phyloP scores from a whole-genome alignment of 768 basidiomycete species.

The Leucocoprinus birnbaumii region DNA sequence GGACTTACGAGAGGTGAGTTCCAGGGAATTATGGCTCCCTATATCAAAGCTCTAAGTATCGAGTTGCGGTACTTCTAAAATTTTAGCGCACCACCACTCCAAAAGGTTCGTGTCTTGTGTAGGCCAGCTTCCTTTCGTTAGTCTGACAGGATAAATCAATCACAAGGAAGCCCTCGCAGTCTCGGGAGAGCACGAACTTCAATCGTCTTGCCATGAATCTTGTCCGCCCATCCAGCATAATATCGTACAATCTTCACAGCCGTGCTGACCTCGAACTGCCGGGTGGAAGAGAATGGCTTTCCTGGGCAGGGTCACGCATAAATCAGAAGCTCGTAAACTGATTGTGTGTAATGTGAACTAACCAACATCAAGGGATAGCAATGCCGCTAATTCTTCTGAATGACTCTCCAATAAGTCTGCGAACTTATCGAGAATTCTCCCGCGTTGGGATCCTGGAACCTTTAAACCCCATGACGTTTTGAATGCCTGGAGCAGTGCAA shows the following conservation, averaged over 20 bases:
- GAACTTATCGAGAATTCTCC: slow-evolving; percentile 57
- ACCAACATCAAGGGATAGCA: slow-evolving; percentile 75
- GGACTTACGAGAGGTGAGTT: slow-evolving; percentile 37
- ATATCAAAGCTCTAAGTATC: not conserved
- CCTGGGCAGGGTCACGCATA: slow-evolving; percentile 26
- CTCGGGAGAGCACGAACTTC: slow-evolving; percentile 33
- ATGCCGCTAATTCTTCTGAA: slow-evolving; percentile 61
- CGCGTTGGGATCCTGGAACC: slow-evolving; percentile 47
- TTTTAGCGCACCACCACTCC: slow-evolving; percentile 38
- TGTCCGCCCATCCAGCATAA: slow-evolving; percentile 93
- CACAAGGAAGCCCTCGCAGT: not conserved
- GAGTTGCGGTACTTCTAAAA: not conserved
- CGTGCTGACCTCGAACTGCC: slow-evolving; percentile 44
- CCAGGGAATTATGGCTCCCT: slow-evolving; percentile 63
- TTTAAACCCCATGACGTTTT: slow-evolving; percentile 71
- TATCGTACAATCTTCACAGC: slow-evolving; percentile 60
- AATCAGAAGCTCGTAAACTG: no score
- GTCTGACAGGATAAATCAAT: slow-evolving; percentile 32
- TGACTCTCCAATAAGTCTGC: slow-evolving; percentile 62
- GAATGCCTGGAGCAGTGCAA: slow-evolving; percentile 27
- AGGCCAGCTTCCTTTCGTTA: slow-evolving; percentile 52
- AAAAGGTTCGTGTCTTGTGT: slow-evolving; percentile 68
- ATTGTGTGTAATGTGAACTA: slow-evolving; percentile 11
- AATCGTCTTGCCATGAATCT: slow-evolving; percentile 72
- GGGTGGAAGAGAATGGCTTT: slow-evolving; percentile 51